phyloP scores from a whole-genome alignment of 306 rosid species.

The Pyrus communis region DNA sequence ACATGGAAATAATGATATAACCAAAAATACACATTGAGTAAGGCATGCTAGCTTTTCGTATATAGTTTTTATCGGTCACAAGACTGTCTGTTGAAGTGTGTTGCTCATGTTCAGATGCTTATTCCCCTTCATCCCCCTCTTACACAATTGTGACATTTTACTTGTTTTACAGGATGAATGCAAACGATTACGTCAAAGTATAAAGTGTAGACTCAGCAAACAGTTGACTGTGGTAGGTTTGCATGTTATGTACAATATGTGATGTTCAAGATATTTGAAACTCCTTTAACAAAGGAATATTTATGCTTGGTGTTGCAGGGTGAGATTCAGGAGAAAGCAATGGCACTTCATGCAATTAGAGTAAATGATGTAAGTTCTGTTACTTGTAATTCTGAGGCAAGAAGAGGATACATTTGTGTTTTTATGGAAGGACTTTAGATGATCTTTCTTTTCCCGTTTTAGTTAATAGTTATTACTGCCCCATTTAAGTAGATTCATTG shows the following conservation, averaged over 20 bases:
- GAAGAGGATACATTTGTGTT: neutral
- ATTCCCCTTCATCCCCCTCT: neutral
- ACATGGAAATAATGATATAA: neutral
- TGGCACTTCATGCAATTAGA: constrained; percentile 64
- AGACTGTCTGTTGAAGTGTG: neutral
- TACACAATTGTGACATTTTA: constrained; percentile 14
- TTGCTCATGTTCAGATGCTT: neutral
- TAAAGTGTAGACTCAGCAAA: constrained; percentile 69
- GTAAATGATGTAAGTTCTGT: constrained; percentile 62
- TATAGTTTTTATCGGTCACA: neutral
- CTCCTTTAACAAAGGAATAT: constrained; percentile 9
- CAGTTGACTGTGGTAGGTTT: constrained; percentile 77
- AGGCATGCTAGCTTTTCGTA: neutral
- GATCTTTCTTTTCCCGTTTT: neutral
- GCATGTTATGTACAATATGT: constrained; percentile 15
- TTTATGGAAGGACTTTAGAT: neutral
- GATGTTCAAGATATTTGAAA: constrained; percentile 1
- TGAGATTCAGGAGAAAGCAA: constrained; percentile 68
- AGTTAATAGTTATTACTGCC: neutral
- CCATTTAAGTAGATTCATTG: neutral
- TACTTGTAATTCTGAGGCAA: neutral
- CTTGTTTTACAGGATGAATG: constrained; percentile 70
- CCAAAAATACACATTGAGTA: neutral
- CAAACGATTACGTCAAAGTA: constrained; percentile 64
- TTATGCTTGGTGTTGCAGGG: constrained; percentile 48